Evolutionary conservation across 495 filamentous ascomycete genomes (phyloP), one percentile per base, ranked within the genome.

Genomic region (Aspergillus avenaceus): DNA sequence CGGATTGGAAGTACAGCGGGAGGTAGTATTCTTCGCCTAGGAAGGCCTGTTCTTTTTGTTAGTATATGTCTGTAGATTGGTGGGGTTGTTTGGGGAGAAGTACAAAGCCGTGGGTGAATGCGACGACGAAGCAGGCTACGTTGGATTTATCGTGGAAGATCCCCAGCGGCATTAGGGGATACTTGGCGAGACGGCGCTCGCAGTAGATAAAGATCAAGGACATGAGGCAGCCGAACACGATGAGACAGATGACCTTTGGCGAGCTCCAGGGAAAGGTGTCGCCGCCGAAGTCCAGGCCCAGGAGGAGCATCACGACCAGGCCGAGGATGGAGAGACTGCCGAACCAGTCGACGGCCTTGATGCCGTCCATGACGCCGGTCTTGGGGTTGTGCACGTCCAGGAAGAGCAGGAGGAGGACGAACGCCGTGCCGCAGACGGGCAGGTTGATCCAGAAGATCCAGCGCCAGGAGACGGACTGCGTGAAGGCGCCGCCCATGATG

Each of bases 221-320:
- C 51, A 80, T 80, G 8, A 85, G 36, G 25, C 79, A 38, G 2
- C 90, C 89, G 59, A 91, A 88, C 12, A 92, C 71, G 34, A 95
- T 76, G 29, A 92, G 67, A 60, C 87, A 90, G 37, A 95, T 77
- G 18, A 93, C 87, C 5, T 78, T 83, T 0, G 85, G 71, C 1
- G 87, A 91, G 45, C 64, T 64, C 90, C 90, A 95, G 4, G 88
- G 82, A 47, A 80, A 79, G 0, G 76, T 74, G 6, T 84, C 80
- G 11, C 90, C 90, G 22, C 89, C 88, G 55, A 86, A 84, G 56
- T 90, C 82, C 13, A 95, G 73, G 1, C 84, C 89, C 4, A 92
- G 76, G 3, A 95, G 72, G 27, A 95, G 64, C 81, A 92, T 88
- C 37, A 92, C 61, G 0, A 86, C 87, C 7, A 84, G 81, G 9